Conservation (phyloP, 176 grass and related monocot genomes). For the Ananas comosus region DNA sequence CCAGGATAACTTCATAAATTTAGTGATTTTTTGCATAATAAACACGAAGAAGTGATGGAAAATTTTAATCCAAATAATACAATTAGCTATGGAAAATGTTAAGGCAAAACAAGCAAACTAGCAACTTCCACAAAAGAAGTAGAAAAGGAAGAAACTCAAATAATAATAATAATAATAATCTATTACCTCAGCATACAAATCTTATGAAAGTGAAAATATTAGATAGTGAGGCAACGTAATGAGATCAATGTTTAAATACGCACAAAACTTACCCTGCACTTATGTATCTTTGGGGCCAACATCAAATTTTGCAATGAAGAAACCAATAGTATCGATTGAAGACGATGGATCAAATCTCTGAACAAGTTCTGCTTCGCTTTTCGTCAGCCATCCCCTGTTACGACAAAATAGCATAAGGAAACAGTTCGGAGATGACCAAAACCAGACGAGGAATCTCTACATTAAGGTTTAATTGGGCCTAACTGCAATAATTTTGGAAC, state of each 20-base stretch:
- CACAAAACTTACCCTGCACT: not conserved
- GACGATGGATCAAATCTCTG: conserved; percentile 94
- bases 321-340: conserved; percentile 80
- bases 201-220: not conserved
- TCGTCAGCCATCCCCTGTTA: conserved; percentile 70
- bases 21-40: too few species aligned
- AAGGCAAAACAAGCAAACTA: not conserved
- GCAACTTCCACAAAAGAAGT: not conserved
- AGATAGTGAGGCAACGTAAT: not conserved
- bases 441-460: too few species aligned
- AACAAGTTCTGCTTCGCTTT: conserved; percentile 71
- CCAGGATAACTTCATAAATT: too few species aligned
- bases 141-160: not conserved
- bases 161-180: not conserved
- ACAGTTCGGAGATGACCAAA: too few species aligned
- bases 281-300: conserved; percentile 38
- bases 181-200: not conserved
- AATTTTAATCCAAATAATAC: too few species aligned
- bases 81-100: too few species aligned
- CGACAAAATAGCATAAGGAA: not conserved
- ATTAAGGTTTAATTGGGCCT: too few species aligned
- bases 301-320: conserved; percentile 86
- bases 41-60: too few species aligned
- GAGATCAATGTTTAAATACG: not conserved
- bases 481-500: too few species aligned